phyloP scores from a whole-genome alignment of 305 asterid genomes.

The Fraxinus angustifolia region DNA sequence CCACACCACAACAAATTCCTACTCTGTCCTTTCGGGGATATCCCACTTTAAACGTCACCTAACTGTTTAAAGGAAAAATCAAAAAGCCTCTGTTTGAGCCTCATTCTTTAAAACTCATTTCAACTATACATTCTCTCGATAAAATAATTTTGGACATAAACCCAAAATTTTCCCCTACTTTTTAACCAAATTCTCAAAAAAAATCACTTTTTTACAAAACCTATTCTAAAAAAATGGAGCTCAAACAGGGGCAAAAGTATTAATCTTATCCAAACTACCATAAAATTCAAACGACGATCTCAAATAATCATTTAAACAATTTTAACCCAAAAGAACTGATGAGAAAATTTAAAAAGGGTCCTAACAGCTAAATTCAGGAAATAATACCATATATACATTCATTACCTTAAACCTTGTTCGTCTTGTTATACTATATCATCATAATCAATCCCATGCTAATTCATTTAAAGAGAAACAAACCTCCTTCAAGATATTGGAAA shows the following conservation, averaged over 20 bases:
- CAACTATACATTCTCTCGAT: not conserved
- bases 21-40: not conserved
- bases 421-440: not conserved
- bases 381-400: not conserved
- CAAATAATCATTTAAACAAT: not conserved
- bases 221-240: not conserved
- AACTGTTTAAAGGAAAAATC: not conserved
- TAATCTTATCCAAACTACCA: not conserved
- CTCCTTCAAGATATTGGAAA: conserved; percentile 80
- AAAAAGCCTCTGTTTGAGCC: not conserved
- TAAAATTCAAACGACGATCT: not conserved
- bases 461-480: conserved; percentile 33
- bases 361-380: not conserved
- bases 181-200: not conserved
- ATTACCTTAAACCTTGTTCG: not conserved
- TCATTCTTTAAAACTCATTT: not conserved
- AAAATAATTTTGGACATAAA: not conserved
- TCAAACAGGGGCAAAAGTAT: not conserved
- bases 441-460: not conserved
- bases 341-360: not conserved
- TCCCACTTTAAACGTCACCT: not conserved
- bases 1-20: not conserved
- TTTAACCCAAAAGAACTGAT: not conserved
- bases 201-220: not conserved
- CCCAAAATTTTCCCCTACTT: not conserved